Percentiles rank a stretch among this genome's conserved stretches.
Evolutionary conservation across 2,329 filamentous ascomycete species (phyloP).

Genomic region (Zymoseptoria brevis): DNA sequence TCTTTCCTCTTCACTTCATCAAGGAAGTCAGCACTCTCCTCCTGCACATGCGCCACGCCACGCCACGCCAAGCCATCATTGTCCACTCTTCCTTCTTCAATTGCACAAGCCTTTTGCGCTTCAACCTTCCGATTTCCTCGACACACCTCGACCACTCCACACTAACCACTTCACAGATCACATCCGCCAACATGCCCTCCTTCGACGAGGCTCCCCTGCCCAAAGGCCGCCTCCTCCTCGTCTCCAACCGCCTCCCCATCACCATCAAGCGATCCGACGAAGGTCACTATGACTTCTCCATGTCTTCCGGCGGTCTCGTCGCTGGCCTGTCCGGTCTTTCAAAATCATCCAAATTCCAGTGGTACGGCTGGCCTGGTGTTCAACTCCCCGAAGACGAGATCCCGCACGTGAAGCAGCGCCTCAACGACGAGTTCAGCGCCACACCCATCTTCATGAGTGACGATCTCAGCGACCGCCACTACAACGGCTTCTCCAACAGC

Average conservation of each 20-base stretch:
- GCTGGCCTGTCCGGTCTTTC: slow-evolving; percentile 85
- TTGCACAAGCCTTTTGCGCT: background rate
- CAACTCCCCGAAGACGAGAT: slow-evolving; percentile 83
- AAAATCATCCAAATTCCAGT: slow-evolving; percentile 90
- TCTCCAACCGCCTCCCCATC: slow-evolving; percentile 92
- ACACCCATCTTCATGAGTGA: slow-evolving; percentile 90
- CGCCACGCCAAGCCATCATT: background rate
- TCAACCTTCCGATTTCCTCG: background rate
- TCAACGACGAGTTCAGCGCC: slow-evolving; percentile 82
- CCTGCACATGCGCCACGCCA: background rate
- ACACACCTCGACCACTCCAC: background rate
- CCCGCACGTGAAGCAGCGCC: slow-evolving; percentile 61
- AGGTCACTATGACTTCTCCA: slow-evolving; percentile 85
- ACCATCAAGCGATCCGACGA: slow-evolving; percentile 92
- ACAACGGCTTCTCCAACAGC: slow-evolving; percentile 97
- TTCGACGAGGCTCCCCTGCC: slow-evolving; percentile 26
- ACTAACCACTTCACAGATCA: slow-evolving; percentile 9
- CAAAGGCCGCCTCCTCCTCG: slow-evolving; percentile 60
- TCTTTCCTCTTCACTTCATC: background rate
- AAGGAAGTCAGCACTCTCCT: background rate
- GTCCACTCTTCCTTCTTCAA: too few relatives aligned
- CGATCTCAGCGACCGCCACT: slow-evolving; percentile 87
- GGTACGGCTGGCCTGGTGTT: slow-evolving; percentile 96
- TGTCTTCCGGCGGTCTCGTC: slow-evolving; percentile 94
- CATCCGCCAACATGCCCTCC: slow-evolving; percentile 24